Percentiles rank a stretch among this genome's conserved stretches.
Evolutionary conservation across 2,329 filamentous ascomycete species (phyloP).

Genomic region (Teratosphaeria nubilosa): DNA sequence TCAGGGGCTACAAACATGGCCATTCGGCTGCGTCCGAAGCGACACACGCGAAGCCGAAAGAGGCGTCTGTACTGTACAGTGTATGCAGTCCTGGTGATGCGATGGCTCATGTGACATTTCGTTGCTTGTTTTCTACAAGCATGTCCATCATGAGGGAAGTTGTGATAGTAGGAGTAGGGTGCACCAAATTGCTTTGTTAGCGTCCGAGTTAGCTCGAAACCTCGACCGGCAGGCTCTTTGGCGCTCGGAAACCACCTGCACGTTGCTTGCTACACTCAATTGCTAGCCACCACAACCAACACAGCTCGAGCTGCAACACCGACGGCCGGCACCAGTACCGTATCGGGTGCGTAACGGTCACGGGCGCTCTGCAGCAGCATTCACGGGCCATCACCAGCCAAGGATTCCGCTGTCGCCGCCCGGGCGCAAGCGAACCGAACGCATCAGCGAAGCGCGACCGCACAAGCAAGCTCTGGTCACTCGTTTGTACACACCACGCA

Average conservation of each 20-base stretch:
- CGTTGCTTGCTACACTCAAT: neutral
- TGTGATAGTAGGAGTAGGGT: neutral
- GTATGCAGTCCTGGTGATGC: neutral
- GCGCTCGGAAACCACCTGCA: neutral
- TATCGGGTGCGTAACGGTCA: neutral
- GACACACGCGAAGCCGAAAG: neutral
- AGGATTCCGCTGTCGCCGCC: neutral
- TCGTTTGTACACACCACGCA: neutral
- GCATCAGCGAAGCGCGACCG: conserved; percentile 5
- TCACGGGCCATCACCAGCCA: neutral
- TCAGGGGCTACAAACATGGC: neutral
- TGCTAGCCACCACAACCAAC: neutral
- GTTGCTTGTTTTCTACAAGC: neutral
- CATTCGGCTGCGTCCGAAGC: neutral
- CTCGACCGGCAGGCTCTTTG: neutral
- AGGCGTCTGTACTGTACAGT: neutral
- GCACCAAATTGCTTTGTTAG: neutral
- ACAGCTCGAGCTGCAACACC: neutral
- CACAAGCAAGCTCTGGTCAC: neutral
- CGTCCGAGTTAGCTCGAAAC: neutral
- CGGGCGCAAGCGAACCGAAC: neutral
- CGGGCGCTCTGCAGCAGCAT: neutral
- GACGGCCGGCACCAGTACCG: neutral
- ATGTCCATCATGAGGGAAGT: neutral
- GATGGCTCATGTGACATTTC: neutral